A percentile compares a stretch with the other conserved stretches of the same genome.
Conservation (phyloP, 352 stramenopile genomes). For the Pythium plurisporium region DNA sequence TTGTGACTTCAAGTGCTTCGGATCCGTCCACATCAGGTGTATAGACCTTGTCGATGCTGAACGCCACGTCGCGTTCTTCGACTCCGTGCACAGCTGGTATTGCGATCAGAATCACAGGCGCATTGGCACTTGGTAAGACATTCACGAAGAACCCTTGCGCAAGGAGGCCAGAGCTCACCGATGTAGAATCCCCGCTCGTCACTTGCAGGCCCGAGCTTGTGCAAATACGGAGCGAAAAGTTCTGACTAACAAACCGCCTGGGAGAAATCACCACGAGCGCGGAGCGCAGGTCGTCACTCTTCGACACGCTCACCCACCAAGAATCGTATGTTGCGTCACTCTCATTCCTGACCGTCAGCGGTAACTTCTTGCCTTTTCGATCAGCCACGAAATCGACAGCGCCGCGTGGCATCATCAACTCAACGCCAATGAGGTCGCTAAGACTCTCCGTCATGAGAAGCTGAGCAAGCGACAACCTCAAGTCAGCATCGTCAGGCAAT, state of each 20-base stretch:
- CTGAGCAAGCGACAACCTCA: slow-evolving; percentile 2
- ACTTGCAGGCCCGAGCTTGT: not conserved
- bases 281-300: not conserved
- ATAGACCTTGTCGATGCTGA: slow-evolving; percentile 2
- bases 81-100: not conserved
- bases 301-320: not conserved
- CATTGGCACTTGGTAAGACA: slow-evolving; percentile 9
- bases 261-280: not conserved
- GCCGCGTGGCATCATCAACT: not conserved
- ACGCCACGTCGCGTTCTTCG: slow-evolving; percentile 11
- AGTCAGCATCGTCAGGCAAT: slow-evolving; percentile 3
- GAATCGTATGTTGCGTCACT: not conserved
- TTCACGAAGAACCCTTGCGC: not conserved
- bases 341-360: not conserved
- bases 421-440: not conserved
- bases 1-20: slow-evolving; percentile 7
- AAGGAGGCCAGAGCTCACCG: not conserved
- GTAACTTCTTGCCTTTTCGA: not conserved
- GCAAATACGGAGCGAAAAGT: not conserved
- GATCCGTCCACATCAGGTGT: slow-evolving; percentile 18
- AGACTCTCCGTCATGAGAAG: not conserved
- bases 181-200: not conserved
- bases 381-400: not conserved
- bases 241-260: slow-evolving; percentile 3
- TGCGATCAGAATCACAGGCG: not conserved